Evolutionary conservation across 305 asterid species (phyloP).

Genomic region (Solanum hybrid): DNA sequence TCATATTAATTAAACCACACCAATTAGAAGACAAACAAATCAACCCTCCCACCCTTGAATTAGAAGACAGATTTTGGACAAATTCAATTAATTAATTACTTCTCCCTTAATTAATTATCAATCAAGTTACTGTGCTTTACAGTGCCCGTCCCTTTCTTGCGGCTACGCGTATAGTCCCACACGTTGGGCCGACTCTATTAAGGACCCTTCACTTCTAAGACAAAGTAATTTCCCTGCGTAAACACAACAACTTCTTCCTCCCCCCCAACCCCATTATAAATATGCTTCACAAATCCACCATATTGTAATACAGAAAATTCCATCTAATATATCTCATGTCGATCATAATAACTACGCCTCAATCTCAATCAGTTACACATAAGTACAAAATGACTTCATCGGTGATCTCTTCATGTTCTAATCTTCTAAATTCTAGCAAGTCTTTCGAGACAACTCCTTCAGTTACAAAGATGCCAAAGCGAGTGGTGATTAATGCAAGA

Average conservation of each 20-base stretch:
- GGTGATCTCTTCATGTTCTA: not conserved
- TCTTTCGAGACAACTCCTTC: not conserved
- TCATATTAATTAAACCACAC: not conserved
- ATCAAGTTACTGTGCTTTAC: not conserved
- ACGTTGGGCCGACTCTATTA: not conserved
- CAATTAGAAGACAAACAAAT: not conserved
- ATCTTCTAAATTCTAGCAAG: conserved; percentile 3
- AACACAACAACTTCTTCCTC: not conserved
- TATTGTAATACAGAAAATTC: not conserved
- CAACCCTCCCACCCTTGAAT: not conserved
- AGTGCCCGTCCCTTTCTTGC: not conserved
- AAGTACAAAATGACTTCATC: not conserved
- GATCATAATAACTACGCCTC: not conserved
- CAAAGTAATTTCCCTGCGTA: not conserved
- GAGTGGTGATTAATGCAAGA: conserved; percentile 8
- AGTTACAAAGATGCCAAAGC: not conserved
- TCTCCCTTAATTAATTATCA: not conserved
- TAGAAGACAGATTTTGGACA: not conserved
- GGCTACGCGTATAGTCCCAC: not conserved
- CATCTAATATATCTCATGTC: not conserved
- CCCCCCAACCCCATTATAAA: not conserved
- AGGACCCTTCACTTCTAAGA: not conserved
- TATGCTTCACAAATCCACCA: not conserved
- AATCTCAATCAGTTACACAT: not conserved
- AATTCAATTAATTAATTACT: not conserved